Base-by-base conservation (phyloP, 208 protist species). In the Leishmania aethiopica region DNA sequence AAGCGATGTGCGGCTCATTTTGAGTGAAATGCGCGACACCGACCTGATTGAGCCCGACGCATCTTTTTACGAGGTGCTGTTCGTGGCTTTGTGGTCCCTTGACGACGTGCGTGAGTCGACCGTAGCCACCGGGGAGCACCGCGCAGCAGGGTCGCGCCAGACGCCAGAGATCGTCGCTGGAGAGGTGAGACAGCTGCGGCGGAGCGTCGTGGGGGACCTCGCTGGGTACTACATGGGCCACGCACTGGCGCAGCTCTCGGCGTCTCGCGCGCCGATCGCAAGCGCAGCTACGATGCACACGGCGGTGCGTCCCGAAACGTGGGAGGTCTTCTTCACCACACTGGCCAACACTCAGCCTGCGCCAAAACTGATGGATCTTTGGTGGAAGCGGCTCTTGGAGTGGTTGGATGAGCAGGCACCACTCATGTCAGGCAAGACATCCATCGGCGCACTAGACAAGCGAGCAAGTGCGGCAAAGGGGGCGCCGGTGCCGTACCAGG, bases 311-410 rank as follows among this genome's bases (percentile, higher is more conserved):
- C 60, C 75, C 19, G 73, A 82, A 51, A 90, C 91, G 70, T 97
- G 94, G 94, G 84, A 88, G 17, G 57, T 83, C 11, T 91, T 94
- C 51, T 92, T 97, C 79, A 74, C 80, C 42, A 77, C 91, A 1
- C 89, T 88, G 79, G 87, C 90, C 11, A 71, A 92, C 60, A 77
- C 79, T 51, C 88, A 95, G 53, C 82, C 88, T 42, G 88, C 92
- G 28, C 90, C 90, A n/a, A 95, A 91, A 77, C 87, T 97, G 60
- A 82, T 97, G 69, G 90, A 95, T 64, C 87, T 96, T 57, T 97
- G 94, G 93, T 97, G 93, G 92, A 42, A 77, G 37, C 85, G 85
- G 59, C 89, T 90, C 42, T 28, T 92, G 8, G 73, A 75, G 28
- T 91, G 82, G 82, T 45, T 81, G 51, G 82, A 85, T 67, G 62